Conservation (phyloP, 2,329 filamentous ascomycete species). For the Pyricularia grisea region DNA sequence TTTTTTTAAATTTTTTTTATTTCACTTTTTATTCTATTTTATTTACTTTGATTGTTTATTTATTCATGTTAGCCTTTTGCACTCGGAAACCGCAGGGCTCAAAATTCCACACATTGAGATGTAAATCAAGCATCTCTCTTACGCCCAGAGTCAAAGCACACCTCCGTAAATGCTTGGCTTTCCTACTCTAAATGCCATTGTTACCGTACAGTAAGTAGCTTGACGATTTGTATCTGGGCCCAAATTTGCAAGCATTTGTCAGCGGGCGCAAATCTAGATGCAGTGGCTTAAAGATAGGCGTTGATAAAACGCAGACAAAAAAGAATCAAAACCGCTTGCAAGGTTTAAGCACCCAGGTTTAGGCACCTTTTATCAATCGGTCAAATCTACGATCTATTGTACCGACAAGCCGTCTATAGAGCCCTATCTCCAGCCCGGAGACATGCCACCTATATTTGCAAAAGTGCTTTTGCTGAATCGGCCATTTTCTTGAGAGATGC, state of each 20-base stretch:
- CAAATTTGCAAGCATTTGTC: neutral
- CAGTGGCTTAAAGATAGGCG: neutral
- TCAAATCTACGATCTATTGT: neutral
- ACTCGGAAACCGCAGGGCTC: neutral
- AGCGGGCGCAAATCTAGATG: neutral
- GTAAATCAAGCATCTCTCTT: neutral
- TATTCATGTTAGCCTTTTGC: neutral
- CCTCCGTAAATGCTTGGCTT: neutral
- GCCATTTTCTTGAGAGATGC: neutral
- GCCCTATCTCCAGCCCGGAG: neutral
- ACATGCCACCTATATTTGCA: neutral
- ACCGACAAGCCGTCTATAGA: neutral
- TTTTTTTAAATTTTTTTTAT: neutral
- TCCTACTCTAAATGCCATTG: neutral
- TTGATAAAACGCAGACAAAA: neutral
- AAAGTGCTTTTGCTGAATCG: neutral
- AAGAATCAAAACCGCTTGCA: neutral
- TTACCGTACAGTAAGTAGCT: neutral
- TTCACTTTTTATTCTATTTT: neutral
- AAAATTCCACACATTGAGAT: neutral
- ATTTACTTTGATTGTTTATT: too few relatives aligned
- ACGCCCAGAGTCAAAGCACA: neutral
- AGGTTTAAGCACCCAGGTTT: neutral
- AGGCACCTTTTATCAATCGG: neutral
- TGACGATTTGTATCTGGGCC: neutral